Percentiles rank a stretch among this genome's conserved stretches.
Evolutionary conservation across 169 alveolate genomes (phyloP).

Genomic region (Plasmodium chabaudi): DNA sequence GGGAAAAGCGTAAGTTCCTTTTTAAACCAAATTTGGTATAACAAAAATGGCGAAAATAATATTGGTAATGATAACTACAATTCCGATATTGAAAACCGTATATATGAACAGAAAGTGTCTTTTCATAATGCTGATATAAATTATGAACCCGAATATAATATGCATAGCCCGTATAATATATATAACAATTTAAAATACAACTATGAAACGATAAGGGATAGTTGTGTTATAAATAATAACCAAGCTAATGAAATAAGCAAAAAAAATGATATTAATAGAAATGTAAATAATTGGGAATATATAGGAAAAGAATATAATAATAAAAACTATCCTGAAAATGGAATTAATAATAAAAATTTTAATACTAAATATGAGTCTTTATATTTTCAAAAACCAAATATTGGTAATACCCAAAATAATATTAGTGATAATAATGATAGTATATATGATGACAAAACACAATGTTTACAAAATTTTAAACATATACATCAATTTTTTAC

Average conservation of each 20-base stretch:
- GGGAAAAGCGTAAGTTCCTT: conserved; percentile 40
- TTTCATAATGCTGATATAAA: no score
- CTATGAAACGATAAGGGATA: conserved; percentile 4
- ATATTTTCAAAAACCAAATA: neutral
- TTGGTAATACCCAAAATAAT: neutral
- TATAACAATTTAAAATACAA: neutral
- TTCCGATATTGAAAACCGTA: neutral
- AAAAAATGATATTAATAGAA: neutral
- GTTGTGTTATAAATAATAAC: neutral
- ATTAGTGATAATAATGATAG: neutral
- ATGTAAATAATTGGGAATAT: conserved; percentile 24
- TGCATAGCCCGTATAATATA: no score
- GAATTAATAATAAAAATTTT: conserved; percentile 10
- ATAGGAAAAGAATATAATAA: conserved; percentile 14
- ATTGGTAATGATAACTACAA: conserved; percentile 1
- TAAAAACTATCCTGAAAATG: neutral
- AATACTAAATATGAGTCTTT: conserved; percentile 4
- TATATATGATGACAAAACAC: neutral
- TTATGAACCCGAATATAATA: no score
- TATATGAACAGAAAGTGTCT: no score
- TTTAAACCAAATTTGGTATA: conserved; percentile 62
- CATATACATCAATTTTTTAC: conserved; percentile 41
- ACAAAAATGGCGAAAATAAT: neutral
- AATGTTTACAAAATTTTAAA: conserved; percentile 15
- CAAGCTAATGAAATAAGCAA: conserved; percentile 7